Evolutionary conservation across 1,139 yeast genomes (phyloP).

Genomic region (Zygoascus sp.): DNA sequence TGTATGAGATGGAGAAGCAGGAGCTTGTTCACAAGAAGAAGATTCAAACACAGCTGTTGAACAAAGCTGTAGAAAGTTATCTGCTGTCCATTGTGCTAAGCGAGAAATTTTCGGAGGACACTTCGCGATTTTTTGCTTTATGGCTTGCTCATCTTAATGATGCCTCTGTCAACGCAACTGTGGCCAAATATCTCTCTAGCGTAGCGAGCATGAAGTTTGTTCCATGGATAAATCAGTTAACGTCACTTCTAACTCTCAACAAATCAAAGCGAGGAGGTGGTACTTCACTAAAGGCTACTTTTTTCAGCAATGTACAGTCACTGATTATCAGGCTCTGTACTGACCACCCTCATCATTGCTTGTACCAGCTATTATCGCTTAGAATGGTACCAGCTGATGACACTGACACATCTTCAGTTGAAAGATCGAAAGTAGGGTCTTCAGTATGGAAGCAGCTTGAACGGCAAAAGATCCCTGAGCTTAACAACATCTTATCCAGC

Average conservation of each 20-base stretch:
- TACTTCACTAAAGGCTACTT: slow-evolving; percentile 5
- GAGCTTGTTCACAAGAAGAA: slow-evolving; percentile 42
- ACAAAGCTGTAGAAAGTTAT: slow-evolving; percentile 58
- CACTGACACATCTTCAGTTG: not conserved
- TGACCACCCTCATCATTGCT: slow-evolving; percentile 72
- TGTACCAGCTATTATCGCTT: slow-evolving; percentile 53
- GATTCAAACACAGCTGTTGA: slow-evolving; percentile 45
- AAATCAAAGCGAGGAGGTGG: not conserved
- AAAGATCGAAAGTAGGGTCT: slow-evolving; percentile 20
- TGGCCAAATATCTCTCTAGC: slow-evolving; percentile 32
- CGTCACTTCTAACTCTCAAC: slow-evolving; percentile 56
- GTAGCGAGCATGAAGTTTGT: slow-evolving; percentile 61
- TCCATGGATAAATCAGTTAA: slow-evolving; percentile 79
- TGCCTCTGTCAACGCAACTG: slow-evolving; percentile 34
- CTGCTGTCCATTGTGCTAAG: slow-evolving; percentile 48
- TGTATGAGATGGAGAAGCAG: slow-evolving; percentile 46
- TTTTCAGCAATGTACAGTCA: slow-evolving; percentile 56
- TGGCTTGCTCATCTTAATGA: slow-evolving; percentile 66
- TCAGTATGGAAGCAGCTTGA: slow-evolving; percentile 11
- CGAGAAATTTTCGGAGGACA: slow-evolving; percentile 50
- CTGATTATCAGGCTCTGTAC: slow-evolving; percentile 50
- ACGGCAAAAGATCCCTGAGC: slow-evolving; percentile 1
- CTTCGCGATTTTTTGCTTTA: slow-evolving; percentile 77
- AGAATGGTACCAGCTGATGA: slow-evolving; percentile 9
- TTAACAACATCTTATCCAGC: not conserved